Evolutionary conservation across 169 alveolate genomes (phyloP).

Genomic region (Ichthyophthirius multifiliis): DNA sequence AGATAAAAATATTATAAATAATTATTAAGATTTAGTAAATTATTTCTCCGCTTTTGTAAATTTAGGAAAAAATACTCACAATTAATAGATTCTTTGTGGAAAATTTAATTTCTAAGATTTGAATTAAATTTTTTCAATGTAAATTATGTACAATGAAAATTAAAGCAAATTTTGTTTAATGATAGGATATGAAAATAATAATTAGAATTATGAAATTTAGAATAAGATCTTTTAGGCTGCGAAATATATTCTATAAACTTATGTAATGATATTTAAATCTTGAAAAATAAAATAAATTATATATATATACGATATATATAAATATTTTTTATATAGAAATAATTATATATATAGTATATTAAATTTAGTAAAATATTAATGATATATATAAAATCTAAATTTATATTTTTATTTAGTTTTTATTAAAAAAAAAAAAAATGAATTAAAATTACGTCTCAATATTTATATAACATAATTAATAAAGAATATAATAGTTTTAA

Average conservation of each 20-base stretch:
- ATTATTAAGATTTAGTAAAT: neutral
- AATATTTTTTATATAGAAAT: no score
- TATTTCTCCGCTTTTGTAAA: neutral
- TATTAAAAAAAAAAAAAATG: no score
- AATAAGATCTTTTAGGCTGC: no score
- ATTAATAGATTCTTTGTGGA: neutral
- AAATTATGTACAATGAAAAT: neutral
- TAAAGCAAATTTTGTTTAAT: neutral
- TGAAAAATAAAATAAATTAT: no score
- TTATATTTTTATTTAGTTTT: no score
- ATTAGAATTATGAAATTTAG: neutral
- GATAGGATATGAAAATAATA: neutral
- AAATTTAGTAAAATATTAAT: no score
- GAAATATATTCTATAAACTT: neutral
- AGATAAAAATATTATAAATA: neutral
- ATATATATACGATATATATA: no score
- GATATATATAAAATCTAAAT: no score
- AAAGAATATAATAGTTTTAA: no score
- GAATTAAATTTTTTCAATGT: neutral
- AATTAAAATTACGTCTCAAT: no score
- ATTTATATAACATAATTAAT: no score
- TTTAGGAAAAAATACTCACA: neutral
- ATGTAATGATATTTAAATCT: neutral
- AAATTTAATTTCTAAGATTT: neutral
- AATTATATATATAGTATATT: no score